Percentiles rank a stretch among this genome's conserved stretches.
These are phyloP conservation scores for Penicillium tannophilum DNA, from an alignment of 495 filamentous ascomycete genomes.

Conservation along the genomic window DNA sequence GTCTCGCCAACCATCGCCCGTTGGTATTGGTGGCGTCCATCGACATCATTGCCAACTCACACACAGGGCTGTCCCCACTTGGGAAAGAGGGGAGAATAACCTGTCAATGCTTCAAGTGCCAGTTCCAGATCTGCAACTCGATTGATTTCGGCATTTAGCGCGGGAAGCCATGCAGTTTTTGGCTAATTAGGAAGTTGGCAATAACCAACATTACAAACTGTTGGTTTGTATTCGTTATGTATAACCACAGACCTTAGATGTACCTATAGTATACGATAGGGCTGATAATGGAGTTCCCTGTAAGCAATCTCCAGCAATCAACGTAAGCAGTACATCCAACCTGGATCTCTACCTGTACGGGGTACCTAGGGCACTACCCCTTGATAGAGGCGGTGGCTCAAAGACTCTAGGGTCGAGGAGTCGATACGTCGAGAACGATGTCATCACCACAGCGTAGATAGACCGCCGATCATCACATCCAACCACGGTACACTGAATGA, in stretches of 20 bases:
- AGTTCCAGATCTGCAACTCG: background rate
- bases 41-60: conserved; percentile 28
- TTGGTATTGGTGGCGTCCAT: conserved; percentile 12
- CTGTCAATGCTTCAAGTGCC: background rate
- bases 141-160: background rate
- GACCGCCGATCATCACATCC: background rate
- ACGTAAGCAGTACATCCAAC: too few relatives aligned
- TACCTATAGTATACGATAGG: too few relatives aligned
- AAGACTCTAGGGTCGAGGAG: background rate
- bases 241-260: background rate
- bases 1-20: conserved; percentile 13
- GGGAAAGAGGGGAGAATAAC: background rate
- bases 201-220: background rate
- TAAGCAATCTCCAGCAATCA: too few relatives aligned
- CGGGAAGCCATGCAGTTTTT: background rate
- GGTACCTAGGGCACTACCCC: background rate
- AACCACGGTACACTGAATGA: background rate
- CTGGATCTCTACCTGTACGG: too few relatives aligned
- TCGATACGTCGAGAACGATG: background rate
- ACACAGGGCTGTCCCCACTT: conserved; percentile 7
- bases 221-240: background rate
- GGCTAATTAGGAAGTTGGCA: background rate
- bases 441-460: background rate
- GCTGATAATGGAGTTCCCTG: background rate
- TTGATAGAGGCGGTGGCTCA: background rate